Percentiles rank a stretch among this genome's conserved stretches.
phyloP scores from a whole-genome alignment of 2,329 filamentous ascomycete genomes.

The Ophiostoma montium region DNA sequence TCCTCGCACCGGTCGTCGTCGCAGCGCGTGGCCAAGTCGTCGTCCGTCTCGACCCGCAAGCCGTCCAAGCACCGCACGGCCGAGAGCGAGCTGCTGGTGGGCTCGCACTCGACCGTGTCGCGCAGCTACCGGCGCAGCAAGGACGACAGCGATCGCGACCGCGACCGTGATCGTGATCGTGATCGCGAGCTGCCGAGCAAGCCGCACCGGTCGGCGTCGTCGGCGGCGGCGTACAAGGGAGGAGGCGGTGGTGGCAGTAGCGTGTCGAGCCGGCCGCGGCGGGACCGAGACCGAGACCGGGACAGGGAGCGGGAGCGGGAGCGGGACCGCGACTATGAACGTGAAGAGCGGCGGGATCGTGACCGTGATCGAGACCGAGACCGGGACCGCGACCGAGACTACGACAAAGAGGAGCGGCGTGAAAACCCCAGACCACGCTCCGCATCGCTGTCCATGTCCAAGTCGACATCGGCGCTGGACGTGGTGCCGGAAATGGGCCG shows the following conservation, averaged over 20 bases:
- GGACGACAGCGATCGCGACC: background rate
- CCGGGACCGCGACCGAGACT: background rate
- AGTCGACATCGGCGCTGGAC: slow-evolving; percentile 18
- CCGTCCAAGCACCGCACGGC: slow-evolving; percentile 4
- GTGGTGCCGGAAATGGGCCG: slow-evolving; percentile 33
- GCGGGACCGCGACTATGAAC: background rate
- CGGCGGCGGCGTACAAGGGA: slow-evolving; percentile 1
- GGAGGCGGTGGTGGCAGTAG: no score
- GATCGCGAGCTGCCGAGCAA: no score
- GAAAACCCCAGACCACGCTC: slow-evolving; percentile 1
- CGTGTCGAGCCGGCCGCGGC: background rate
- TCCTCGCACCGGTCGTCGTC: slow-evolving; percentile 2
- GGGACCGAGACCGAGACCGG: background rate
- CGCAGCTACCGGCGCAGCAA: slow-evolving; percentile 5
- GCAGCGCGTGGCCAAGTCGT: slow-evolving; percentile 4
- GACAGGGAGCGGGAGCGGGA: background rate
- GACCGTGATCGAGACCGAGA: background rate
- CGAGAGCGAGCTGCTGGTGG: slow-evolving; percentile 11
- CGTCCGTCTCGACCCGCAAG: background rate
- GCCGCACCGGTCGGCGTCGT: slow-evolving; percentile 5
- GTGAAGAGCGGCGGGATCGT: slow-evolving; percentile 2
- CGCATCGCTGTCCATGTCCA: slow-evolving; percentile 1
- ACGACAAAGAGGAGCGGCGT: background rate
- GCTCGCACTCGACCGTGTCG: background rate
- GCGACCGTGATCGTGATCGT: no score